These are phyloP conservation scores for Spergularia marina DNA, from an alignment of 148 eudicot genomes.

Conservation along the genomic window DNA sequence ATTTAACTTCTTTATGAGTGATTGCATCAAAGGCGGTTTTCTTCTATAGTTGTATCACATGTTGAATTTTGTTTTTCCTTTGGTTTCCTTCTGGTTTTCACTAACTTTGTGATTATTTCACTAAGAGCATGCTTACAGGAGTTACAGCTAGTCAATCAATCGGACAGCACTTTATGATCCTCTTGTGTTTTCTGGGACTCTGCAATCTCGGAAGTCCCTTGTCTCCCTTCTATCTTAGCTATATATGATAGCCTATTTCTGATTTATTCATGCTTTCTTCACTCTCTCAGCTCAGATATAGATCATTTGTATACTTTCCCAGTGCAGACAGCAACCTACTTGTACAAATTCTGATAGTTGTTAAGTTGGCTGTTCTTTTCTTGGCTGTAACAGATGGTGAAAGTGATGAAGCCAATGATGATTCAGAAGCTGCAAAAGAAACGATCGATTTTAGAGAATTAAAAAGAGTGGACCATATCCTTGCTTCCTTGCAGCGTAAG, in stretches of 20 bases:
- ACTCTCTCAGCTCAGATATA: background rate
- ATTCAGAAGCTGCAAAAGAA: conserved; percentile 56
- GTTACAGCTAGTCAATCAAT: no score
- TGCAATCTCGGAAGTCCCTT: background rate
- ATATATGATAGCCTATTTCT: background rate
- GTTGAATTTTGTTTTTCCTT: no score
- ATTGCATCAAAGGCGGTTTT: background rate
- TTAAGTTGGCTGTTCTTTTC: background rate
- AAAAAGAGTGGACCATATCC: conserved; percentile 75
- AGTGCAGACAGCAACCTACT: background rate
- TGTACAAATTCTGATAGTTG: background rate
- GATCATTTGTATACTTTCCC: background rate
- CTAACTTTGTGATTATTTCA: no score
- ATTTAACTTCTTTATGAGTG: no score
- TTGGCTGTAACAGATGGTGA: conserved; percentile 51
- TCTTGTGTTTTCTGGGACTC: background rate
- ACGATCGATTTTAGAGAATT: conserved; percentile 66
- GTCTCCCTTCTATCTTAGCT: background rate
- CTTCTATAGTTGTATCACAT: background rate
- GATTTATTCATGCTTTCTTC: background rate
- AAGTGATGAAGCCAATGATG: conserved; percentile 47
- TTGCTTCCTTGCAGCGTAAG: conserved; percentile 81
- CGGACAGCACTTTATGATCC: background rate
- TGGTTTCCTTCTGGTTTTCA: no score
- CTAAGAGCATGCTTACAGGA: no score